phyloP scores from a whole-genome alignment of 2,329 filamentous ascomycete genomes.

The Ophiocordyceps camponoti-floridani region DNA sequence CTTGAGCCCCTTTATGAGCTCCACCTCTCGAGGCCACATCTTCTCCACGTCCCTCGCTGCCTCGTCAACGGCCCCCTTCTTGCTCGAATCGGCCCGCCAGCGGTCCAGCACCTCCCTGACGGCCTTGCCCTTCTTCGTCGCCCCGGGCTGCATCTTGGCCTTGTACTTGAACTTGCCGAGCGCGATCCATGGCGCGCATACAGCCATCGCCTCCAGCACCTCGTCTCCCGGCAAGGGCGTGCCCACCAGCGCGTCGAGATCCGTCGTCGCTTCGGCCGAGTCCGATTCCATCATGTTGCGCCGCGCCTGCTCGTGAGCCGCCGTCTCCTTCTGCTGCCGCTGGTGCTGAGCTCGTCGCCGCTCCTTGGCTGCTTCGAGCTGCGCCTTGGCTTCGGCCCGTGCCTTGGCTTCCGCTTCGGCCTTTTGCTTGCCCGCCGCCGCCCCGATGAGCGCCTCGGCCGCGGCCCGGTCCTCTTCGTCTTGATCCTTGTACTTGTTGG shows the following conservation, averaged over 20 bases:
- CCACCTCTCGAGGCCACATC: slow-evolving; percentile 75
- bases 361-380: slow-evolving; percentile 51
- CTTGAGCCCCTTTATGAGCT: slow-evolving; percentile 65
- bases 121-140: slow-evolving; percentile 85
- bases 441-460: slow-evolving; percentile 75
- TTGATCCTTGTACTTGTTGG: slow-evolving; percentile 80
- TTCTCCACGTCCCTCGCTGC: slow-evolving; percentile 44
- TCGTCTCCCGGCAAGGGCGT: slow-evolving; percentile 68
- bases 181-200: slow-evolving; percentile 48
- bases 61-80: slow-evolving; percentile 44
- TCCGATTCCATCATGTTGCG: slow-evolving; percentile 41
- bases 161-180: slow-evolving; percentile 72
- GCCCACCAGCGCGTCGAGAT: slow-evolving; percentile 51
- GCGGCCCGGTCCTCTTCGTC: slow-evolving; percentile 82
- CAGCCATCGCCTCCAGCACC: slow-evolving; percentile 46
- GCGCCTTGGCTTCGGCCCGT: slow-evolving; percentile 49
- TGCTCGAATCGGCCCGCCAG: slow-evolving; percentile 51
- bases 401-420: slow-evolving; percentile 50
- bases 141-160: slow-evolving; percentile 80
- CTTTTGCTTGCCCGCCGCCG: slow-evolving; percentile 46
- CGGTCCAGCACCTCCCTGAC: slow-evolving; percentile 74
- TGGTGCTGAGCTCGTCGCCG: slow-evolving; percentile 68
- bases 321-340: slow-evolving; percentile 55
- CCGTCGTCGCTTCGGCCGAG: slow-evolving; percentile 35
- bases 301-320: slow-evolving; percentile 57